Evolutionary conservation across 305 asterid species (phyloP).

Genomic region (Fraxinus sp.): DNA sequence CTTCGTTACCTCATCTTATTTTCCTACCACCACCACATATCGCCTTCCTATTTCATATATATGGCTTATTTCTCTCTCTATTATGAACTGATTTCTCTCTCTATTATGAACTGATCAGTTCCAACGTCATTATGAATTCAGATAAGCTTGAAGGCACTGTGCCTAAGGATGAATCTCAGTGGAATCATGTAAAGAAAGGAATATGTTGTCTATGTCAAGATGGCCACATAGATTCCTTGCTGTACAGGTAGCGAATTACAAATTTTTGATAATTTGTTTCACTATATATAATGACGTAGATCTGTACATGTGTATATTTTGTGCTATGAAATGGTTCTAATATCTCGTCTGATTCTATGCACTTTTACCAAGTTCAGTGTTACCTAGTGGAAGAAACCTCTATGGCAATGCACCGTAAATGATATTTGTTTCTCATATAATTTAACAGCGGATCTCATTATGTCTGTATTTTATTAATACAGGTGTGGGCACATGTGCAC

Average conservation of each 20-base stretch:
- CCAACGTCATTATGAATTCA: conserved; percentile 24
- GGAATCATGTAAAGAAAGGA: conserved; percentile 71
- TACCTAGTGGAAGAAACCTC: not conserved
- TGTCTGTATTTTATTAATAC: not conserved
- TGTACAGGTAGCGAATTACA: conserved; percentile 54
- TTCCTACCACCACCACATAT: not conserved
- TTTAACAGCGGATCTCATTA: not conserved
- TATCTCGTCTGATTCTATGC: not conserved
- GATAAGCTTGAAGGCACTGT: conserved; percentile 34
- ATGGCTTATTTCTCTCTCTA: not conserved
- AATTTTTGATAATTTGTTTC: not conserved
- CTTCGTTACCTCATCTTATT: not conserved
- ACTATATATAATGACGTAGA: not conserved
- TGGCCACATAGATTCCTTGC: conserved; percentile 60
- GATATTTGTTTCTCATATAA: not conserved
- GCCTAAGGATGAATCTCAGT: conserved; percentile 43
- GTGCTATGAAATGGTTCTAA: not conserved
- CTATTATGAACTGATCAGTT: conserved; percentile 6
- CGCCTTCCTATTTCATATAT: not conserved
- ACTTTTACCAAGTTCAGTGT: not conserved
- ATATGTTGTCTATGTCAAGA: conserved; percentile 66
- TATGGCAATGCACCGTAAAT: not conserved
- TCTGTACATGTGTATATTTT: not conserved
- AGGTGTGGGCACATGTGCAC: conserved; percentile 99
- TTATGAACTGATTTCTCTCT: not conserved